Evolutionary conservation across 2,329 filamentous ascomycete genomes (phyloP), one percentile per base, ranked within the genome.

Genomic region (Biscogniauxia sp.): DNA sequence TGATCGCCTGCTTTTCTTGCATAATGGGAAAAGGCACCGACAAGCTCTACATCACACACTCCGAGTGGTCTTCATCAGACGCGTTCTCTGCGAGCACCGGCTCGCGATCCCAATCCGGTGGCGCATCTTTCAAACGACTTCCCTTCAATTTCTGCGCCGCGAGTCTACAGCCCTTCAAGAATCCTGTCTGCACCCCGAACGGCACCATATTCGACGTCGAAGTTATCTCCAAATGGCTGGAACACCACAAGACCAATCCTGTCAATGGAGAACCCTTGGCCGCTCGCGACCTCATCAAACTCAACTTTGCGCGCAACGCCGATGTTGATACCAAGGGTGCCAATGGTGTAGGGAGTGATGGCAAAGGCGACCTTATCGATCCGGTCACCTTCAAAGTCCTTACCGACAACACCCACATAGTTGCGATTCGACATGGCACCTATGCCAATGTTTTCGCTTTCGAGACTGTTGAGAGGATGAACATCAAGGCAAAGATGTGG

Each of bases 71-170:
- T 7, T 97, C 93, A 5, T 87, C 89, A 54, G 93, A 97, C 76
- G 88, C 92, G 61, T 97, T 91, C 77, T 90, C 91, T 32, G 92
- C 93, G 67, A 93, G 88, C 73, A 88, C 84, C 26, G 90, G 90
- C 55, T 75, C 84, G 73, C 74, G 88, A 78, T 76, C 82, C 75
- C 75, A 82, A 54, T 77, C 79, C 2, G 77, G 77, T 20, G 84
- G 86, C 65, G 83, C 86, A 54, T 84, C 85, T 45, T 98, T 98
- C 80, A 92, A 90, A 72, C 90, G 92, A 53, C 85, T 99, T 1
- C 95, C 96, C 28, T 99, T 96, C 85, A 98, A 97, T 82, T 98
- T 95, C 79, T 99, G 95, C 84, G 92, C 95, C 64, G 88, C 96
- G 49, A 96, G 92, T 62, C 88, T 99, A 37, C 95, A 98, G 73